phyloP scores from a whole-genome alignment of 2,329 filamentous ascomycete species.

The Cercospora berteroae region DNA sequence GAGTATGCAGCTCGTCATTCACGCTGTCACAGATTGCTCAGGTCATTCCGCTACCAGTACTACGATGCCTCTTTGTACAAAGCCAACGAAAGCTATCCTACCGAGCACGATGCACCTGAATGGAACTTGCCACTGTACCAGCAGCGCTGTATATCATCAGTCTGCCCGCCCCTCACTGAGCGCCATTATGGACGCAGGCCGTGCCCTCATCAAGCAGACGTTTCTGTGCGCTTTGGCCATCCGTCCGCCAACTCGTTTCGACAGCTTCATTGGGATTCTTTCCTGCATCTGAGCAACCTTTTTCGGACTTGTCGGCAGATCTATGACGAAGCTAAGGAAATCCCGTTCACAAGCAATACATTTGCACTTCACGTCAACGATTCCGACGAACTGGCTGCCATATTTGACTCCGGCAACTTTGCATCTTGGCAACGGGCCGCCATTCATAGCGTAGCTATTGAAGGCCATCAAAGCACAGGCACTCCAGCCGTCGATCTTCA shows the following conservation, averaged over 20 bases:
- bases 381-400: neutral
- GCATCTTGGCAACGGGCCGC: neutral
- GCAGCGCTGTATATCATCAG: neutral
- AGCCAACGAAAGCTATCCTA: neutral
- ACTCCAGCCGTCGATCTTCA: neutral
- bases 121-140: neutral
- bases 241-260: neutral
- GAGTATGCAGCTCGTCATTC: neutral
- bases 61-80: neutral
- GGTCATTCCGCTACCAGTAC: neutral
- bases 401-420: neutral
- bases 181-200: neutral
- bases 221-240: neutral
- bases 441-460: neutral
- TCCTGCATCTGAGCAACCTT: neutral
- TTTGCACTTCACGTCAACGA: neutral
- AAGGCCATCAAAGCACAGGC: neutral
- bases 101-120: neutral
- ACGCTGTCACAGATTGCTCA: neutral
- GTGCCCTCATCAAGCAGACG: neutral
- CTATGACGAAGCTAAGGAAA: neutral
- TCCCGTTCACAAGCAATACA: slow-evolving; percentile 1
- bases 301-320: neutral
- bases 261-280: neutral
- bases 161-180: neutral